Evolutionary conservation across 1,284 basidiomycete species (phyloP).

Genomic region (Hortiboletus rubellus): DNA sequence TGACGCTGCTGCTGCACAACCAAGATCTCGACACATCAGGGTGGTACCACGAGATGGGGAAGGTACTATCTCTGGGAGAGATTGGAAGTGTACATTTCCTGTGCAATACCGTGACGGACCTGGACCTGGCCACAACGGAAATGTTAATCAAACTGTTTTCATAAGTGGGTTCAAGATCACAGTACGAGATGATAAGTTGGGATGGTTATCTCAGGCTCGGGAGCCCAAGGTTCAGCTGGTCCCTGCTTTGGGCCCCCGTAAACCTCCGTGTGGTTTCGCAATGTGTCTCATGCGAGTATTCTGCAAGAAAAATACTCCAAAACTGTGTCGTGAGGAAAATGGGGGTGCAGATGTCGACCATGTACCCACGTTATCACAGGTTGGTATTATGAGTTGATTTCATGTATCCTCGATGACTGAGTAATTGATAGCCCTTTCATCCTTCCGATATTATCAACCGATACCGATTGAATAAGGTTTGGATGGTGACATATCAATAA

Average conservation of each 20-base stretch:
- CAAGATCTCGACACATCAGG: background rate
- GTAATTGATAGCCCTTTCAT: slow-evolving; percentile 8
- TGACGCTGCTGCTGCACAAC: background rate
- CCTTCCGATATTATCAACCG: slow-evolving; percentile 7
- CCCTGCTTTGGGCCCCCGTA: background rate
- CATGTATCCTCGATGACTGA: background rate
- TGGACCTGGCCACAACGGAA: background rate
- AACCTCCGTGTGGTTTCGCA: background rate
- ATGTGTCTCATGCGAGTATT: background rate
- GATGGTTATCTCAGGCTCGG: background rate
- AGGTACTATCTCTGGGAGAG: background rate
- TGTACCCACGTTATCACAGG: background rate
- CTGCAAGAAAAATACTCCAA: background rate
- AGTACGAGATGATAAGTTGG: background rate
- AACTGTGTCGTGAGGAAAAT: background rate
- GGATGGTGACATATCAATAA: background rate
- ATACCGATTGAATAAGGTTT: slow-evolving; percentile 9
- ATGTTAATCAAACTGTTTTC: slow-evolving; percentile 9
- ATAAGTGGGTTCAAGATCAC: slow-evolving; percentile 14
- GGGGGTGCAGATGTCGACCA: background rate
- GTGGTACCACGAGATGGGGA: background rate
- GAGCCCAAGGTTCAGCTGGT: background rate
- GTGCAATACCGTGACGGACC: background rate
- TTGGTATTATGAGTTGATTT: background rate
- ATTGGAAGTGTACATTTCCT: background rate